phyloP scores from a whole-genome alignment of 805 yeast species.

The Metschnikowia kunwiensis region DNA sequence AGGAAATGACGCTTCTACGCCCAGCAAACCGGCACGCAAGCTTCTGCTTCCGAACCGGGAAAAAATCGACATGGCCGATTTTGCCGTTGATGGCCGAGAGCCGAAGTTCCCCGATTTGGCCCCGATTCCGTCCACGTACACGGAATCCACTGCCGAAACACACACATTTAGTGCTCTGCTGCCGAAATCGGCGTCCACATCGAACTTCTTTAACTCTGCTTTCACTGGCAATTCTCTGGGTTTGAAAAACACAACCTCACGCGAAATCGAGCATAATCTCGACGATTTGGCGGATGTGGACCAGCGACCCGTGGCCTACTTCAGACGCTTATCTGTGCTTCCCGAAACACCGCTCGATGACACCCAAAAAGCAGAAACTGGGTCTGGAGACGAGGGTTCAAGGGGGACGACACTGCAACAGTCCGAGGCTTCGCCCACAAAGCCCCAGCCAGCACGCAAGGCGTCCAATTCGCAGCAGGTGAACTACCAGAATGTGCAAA shows the following conservation, averaged over 20 bases:
- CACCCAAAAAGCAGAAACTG: background rate
- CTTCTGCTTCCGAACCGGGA: slow-evolving; percentile 12
- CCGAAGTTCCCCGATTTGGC: slow-evolving; percentile 25
- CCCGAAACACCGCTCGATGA: slow-evolving; percentile 48
- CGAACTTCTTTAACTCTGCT: too few relatives aligned
- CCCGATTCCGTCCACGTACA: background rate
- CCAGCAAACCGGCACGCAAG: slow-evolving; percentile 18
- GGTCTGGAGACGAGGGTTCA: background rate
- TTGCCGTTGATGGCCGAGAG: slow-evolving; percentile 1
- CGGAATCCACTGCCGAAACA: background rate
- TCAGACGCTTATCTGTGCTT: slow-evolving; percentile 60
- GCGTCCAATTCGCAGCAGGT: slow-evolving; percentile 1
- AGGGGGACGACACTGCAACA: background rate
- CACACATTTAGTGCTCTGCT: background rate
- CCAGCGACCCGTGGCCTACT: slow-evolving; percentile 58
- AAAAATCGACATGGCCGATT: slow-evolving; percentile 1
- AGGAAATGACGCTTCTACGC: slow-evolving; percentile 6
- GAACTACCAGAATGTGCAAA: background rate
- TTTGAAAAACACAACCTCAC: too few relatives aligned
- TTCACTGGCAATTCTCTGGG: too few relatives aligned
- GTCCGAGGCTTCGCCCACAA: background rate
- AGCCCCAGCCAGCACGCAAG: background rate
- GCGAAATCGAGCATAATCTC: background rate
- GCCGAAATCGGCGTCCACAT: background rate
- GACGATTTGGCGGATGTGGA: slow-evolving; percentile 35